These are phyloP conservation scores for Termitomyces sp. DNA, from an alignment of 768 basidiomycete genomes.

Conservation along the genomic window DNA sequence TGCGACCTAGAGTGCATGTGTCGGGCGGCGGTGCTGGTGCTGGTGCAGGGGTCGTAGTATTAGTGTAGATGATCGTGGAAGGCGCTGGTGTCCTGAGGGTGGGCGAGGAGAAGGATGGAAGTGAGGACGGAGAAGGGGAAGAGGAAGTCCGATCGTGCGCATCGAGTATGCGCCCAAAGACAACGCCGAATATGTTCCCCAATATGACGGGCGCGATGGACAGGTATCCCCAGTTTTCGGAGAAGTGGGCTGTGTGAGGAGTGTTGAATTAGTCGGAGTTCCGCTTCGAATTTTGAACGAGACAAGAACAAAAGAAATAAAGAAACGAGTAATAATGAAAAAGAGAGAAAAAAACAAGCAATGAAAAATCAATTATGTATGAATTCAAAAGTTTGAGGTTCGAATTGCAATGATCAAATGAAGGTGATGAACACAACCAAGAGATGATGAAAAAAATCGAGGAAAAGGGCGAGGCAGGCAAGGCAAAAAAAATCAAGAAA, in stretches of 20 bases:
- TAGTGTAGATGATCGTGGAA: too few relatives aligned
- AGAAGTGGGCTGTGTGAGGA: conserved; percentile 50
- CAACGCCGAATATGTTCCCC: conserved; percentile 78
- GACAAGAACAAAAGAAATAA: background rate
- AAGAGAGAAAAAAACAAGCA: background rate
- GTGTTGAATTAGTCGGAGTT: background rate
- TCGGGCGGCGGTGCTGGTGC: conserved; percentile 15
- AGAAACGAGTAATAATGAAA: background rate
- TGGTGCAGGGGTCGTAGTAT: conserved; percentile 15
- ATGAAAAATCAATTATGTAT: too few relatives aligned
- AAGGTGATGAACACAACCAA: background rate
- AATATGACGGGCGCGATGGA: conserved; percentile 70
- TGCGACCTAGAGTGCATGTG: conserved; percentile 45
- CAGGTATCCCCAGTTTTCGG: conserved; percentile 84
- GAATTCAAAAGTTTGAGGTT: background rate
- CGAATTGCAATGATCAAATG: background rate
- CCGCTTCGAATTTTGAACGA: background rate
- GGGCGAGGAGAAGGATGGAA: background rate
- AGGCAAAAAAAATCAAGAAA: background rate
- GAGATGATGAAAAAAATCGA: background rate
- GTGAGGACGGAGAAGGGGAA: background rate
- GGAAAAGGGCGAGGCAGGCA: background rate
- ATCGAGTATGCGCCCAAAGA: conserved; percentile 80
- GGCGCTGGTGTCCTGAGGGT: background rate
- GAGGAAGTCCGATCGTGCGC: conserved; percentile 36